Evolutionary conservation across 805 yeast species (phyloP), one percentile per base, ranked within the genome.

Genomic region (Candida qinlingensis): DNA sequence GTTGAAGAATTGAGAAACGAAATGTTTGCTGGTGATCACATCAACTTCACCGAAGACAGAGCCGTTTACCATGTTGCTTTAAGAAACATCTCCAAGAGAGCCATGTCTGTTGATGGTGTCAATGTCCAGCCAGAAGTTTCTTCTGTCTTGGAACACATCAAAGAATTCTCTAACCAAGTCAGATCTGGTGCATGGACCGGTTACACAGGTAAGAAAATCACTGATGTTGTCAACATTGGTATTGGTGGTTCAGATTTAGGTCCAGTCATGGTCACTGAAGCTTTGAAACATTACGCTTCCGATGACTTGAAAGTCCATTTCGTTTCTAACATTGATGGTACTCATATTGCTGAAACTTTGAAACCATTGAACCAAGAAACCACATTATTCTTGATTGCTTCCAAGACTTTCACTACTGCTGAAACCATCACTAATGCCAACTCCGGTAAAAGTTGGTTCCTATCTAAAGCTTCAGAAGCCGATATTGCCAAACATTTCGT

Each of bases 181-280:
- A 84, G 99, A 72, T 83, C 94, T 42, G 99, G 99, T 63, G 78
- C 74, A 57, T 92, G 98, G 97, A 90, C 81, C 62, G 99, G 99
- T 68, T 92, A 87, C 80, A 84, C 97, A 59, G 98, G 98, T 60
- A 89, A 90, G 79, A 72, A 76, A 61, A 92, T 94, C 72, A 87
- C 94, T 60, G 96, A 89, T 64, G 83, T 94, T 49, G 98, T 94
- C 64, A 94, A 94, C 79, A 88, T 94, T 62, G 99, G 99, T 71
- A 94, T 94, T 66, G 99, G 99, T 67, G 99, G 99, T 60, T 90
- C 97, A 30, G 99, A 94, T 71, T 79, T 94, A 62, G 99, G 99
- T 62, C 99, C 99, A 41, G 98, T 94, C 47, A 94, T 94, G 99
- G 98, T 94, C 61, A 89, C 97, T 54, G 98, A 94, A 75, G 97